These are phyloP conservation scores for Neocatenulostroma microsporum DNA, from an alignment of 2,329 filamentous ascomycete genomes.

Conservation along the genomic window DNA sequence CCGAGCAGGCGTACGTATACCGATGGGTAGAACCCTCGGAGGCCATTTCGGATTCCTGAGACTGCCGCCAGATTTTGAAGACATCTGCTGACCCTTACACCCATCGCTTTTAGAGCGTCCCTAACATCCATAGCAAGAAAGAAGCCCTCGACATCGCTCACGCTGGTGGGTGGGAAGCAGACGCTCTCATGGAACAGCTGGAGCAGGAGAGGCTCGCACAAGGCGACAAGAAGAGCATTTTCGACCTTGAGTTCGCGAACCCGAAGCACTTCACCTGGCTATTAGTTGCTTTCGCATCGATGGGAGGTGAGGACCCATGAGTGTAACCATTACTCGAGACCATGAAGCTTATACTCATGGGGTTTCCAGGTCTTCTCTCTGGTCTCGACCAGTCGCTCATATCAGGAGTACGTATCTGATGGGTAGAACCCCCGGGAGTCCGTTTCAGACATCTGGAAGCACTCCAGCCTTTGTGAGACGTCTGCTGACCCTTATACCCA, in stretches of 20 bases:
- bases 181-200: constrained; percentile 37
- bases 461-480: no score
- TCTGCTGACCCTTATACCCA: no score
- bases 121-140: constrained; percentile 18
- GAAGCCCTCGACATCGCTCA: constrained; percentile 29
- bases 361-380: constrained; percentile 61
- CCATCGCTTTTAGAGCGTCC: constrained; percentile 19
- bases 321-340: no score
- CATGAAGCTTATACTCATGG: no score
- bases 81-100: no score
- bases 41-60: no score
- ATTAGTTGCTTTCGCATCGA: constrained; percentile 63
- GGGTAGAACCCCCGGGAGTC: no score
- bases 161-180: constrained; percentile 36
- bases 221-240: constrained; percentile 35
- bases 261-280: constrained; percentile 60
- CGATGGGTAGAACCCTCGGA: no score
- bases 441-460: no score
- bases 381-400: constrained; percentile 68
- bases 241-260: constrained; percentile 53
- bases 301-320: no score
- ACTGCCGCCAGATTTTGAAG: no score
- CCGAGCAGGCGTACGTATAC: constrained; percentile 23
- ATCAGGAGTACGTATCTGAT: no score
- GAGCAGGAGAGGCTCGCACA: constrained; percentile 32